Conservation (phyloP, 305 asterid species). For the Fraxinus angustifolia region DNA sequence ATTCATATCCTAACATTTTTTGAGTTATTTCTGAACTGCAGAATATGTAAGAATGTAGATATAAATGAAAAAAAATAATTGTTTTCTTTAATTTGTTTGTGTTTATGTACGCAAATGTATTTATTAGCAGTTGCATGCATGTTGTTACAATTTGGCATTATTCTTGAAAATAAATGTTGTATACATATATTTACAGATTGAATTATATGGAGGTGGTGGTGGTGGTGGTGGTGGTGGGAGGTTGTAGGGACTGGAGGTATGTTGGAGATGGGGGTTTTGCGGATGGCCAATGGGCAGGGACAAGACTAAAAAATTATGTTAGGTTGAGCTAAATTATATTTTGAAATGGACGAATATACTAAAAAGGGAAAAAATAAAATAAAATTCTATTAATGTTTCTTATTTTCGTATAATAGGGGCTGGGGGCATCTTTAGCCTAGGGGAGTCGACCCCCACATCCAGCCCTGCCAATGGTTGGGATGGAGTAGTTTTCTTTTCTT, state of each 20-base stretch:
- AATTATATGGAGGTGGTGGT: neutral
- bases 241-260: neutral
- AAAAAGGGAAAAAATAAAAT: too few species aligned
- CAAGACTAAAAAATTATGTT: neutral
- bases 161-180: neutral
- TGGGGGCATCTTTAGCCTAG: neutral
- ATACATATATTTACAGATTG: neutral
- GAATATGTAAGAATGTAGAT: neutral
- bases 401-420: neutral
- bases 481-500: too few species aligned
- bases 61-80: neutral
- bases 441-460: neutral
- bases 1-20: constrained; percentile 18
- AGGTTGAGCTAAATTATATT: neutral
- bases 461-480: neutral
- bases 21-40: neutral
- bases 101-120: neutral
- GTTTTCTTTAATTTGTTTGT: neutral
- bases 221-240: neutral
- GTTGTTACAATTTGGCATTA: neutral
- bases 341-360: neutral
- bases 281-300: neutral
- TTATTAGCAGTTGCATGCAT: neutral
- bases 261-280: neutral
- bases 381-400: too few species aligned